A percentile compares a stretch with the other conserved stretches of the same genome.
phyloP scores from a whole-genome alignment of 139 green algal genomes.

The Raphidocelis subcapitata region DNA sequence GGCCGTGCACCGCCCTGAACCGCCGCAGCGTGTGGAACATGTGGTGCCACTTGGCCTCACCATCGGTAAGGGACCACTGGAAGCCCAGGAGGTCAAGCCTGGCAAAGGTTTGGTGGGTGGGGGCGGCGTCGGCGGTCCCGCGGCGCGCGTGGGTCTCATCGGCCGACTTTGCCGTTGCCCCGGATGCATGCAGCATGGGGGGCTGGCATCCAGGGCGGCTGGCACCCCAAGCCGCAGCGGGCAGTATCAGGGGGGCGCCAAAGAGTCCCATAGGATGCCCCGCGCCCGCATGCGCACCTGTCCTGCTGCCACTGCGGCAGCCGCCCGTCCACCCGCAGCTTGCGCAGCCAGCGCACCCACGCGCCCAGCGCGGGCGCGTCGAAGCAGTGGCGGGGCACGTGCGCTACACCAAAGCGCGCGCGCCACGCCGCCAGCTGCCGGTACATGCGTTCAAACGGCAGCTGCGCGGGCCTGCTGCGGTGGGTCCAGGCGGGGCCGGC shows the following conservation, averaged over 20 bases:
- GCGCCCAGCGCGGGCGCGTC: constrained; percentile 34
- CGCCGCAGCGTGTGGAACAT: constrained; percentile 31
- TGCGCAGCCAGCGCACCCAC: constrained; percentile 33
- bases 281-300: constrained; percentile 5
- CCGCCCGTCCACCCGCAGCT: constrained; percentile 8
- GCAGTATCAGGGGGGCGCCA: no score
- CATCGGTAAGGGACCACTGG: constrained; percentile 30
- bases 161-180: no score
- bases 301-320: constrained; percentile 40
- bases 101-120: not conserved
- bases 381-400: constrained; percentile 39
- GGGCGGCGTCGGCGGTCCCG: no score
- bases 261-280: no score
- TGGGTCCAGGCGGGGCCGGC: no score
- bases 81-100: constrained; percentile 32
- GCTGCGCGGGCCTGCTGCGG: not conserved
- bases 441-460: constrained; percentile 27
- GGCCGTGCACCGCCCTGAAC: constrained; percentile 27
- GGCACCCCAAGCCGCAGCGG: no score
- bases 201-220: no score
- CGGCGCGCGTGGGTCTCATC: no score
- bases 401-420: constrained; percentile 7
- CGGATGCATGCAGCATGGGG: no score
- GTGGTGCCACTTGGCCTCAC: constrained; percentile 32
- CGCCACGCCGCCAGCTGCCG: constrained; percentile 22